Percentiles rank a stretch among this genome's conserved stretches.
These are phyloP conservation scores for Soucietia sequanensis DNA, from an alignment of 805 yeast species.

Conservation along the genomic window DNA sequence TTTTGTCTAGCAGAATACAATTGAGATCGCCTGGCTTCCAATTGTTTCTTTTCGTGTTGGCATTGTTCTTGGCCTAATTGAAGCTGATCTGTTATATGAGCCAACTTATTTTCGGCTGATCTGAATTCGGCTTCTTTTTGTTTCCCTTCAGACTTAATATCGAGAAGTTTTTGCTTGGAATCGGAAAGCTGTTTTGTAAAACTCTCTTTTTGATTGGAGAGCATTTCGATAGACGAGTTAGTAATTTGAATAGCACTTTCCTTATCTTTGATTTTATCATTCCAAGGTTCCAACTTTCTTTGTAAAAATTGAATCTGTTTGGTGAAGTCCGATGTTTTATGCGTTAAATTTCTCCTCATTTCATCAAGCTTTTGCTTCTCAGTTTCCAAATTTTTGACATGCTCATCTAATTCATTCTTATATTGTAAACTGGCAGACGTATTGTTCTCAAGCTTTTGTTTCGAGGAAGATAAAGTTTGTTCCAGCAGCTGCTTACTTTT, in stretches of 20 bases:
- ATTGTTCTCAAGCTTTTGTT: slow-evolving; percentile 45
- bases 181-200: slow-evolving; percentile 44
- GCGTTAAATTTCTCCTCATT: slow-evolving; percentile 64
- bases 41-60: slow-evolving; percentile 42
- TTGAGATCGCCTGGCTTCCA: slow-evolving; percentile 54
- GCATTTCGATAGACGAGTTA: slow-evolving; percentile 60
- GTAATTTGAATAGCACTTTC: slow-evolving; percentile 65
- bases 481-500: slow-evolving; percentile 52
- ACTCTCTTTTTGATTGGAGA: slow-evolving; percentile 45
- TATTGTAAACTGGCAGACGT: slow-evolving; percentile 44
- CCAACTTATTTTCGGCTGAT: slow-evolving; percentile 48
- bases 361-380: slow-evolving; percentile 62
- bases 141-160: slow-evolving; percentile 48
- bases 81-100: slow-evolving; percentile 53
- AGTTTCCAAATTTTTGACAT: slow-evolving; percentile 43
- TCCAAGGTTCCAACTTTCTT: slow-evolving; percentile 79
- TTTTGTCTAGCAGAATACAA: slow-evolving; percentile 57
- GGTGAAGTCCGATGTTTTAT: slow-evolving; percentile 69
- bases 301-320: slow-evolving; percentile 64
- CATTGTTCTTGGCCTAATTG: slow-evolving; percentile 58
- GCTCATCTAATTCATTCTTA: slow-evolving; percentile 42
- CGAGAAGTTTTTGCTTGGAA: slow-evolving; percentile 43
- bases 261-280: slow-evolving; percentile 59
- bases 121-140: slow-evolving; percentile 46
- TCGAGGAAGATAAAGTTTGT: slow-evolving; percentile 43